Evolutionary conservation across 495 filamentous ascomycete genomes (phyloP), one percentile per base, ranked within the genome.

Genomic region (Glutinoglossum americanum): DNA sequence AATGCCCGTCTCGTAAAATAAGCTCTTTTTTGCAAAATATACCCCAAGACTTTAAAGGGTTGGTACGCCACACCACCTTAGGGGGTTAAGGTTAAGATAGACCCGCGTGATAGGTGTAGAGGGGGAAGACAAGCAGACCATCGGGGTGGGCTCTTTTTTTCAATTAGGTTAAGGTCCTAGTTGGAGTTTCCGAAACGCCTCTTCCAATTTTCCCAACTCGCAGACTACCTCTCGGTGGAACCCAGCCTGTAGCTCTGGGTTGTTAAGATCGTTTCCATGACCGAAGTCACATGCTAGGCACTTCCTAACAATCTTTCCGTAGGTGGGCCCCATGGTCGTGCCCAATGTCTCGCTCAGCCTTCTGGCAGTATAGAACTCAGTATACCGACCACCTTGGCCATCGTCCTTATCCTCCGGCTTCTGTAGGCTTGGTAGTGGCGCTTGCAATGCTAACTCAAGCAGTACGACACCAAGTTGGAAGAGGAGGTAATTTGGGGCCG

Each of bases 201-300:
- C 54, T 60, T 68, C 65, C 27, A 67, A 37, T 15, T 56, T 60
- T 28, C 67, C 67, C 21, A 73, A 48, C 30, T 67, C 69, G 54
- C 63, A 63, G 49, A 71, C 63, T 0, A 73, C 70, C 57, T 71
- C 66, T 8, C 54, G 32, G 37, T 67, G 64, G 44, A 71, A 66
- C 1, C 60, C 67, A 0, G 53, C 55, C 57, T 69, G 69, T 28
- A 73, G 57, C 26, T 61, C 60, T 4, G 54, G 30, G 23, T 66
- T 60, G 11, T 25, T 61, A 3, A 73, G 57, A 60, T 70, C 70
- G 17, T 55, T 56, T 39, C 51, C 60, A 0, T 65, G 65, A 23
- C 65, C 63, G 35, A 73, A 73, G 60, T 69, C 66, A 57, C 71
- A 73, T 23, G 62, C 56, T 6, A 71, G 62, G 48, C 70, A 68